Percentiles rank a stretch among this genome's conserved stretches.
phyloP scores from a whole-genome alignment of 768 basidiomycete species.

The Erythrobasidium yunnanense region DNA sequence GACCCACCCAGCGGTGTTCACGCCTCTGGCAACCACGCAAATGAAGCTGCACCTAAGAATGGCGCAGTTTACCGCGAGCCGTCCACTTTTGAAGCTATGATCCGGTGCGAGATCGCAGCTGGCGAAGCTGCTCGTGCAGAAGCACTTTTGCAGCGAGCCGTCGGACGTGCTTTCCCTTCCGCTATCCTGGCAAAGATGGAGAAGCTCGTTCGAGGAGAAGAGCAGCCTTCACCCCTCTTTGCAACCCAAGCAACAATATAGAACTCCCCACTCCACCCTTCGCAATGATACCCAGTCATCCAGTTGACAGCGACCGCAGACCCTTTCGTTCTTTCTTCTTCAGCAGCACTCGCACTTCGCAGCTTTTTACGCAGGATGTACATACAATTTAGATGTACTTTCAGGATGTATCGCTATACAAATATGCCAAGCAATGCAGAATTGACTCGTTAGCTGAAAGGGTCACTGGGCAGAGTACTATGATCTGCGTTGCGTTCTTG shows the following conservation, averaged over 20 bases:
- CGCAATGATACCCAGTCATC: no score
- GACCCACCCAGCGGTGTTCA: slow-evolving; percentile 78
- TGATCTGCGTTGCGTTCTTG: no score
- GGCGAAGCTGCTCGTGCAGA: slow-evolving; percentile 62
- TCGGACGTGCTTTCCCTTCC: slow-evolving; percentile 35
- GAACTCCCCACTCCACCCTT: no score
- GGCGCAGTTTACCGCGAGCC: slow-evolving; percentile 69
- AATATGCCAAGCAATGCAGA: no score
- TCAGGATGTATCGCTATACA: no score
- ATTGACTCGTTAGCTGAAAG: no score
- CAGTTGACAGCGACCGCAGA: no score
- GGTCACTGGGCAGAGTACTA: no score
- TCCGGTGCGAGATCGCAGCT: slow-evolving; percentile 72
- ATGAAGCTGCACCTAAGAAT: slow-evolving; percentile 47
- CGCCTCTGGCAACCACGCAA: slow-evolving; percentile 74
- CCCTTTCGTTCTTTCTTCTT: no score
- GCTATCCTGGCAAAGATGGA: slow-evolving; percentile 11
- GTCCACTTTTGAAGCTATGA: slow-evolving; percentile 91
- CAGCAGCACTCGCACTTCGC: no score
- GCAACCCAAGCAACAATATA: background rate
- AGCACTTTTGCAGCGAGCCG: slow-evolving; percentile 50
- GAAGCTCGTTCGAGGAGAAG: slow-evolving; percentile 39
- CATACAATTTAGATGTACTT: no score
- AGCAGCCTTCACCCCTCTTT: slow-evolving; percentile 1
- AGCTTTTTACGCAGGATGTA: no score